Evolutionary conservation across 768 basidiomycete species (phyloP).

Genomic region (Auricularia heimuer): DNA sequence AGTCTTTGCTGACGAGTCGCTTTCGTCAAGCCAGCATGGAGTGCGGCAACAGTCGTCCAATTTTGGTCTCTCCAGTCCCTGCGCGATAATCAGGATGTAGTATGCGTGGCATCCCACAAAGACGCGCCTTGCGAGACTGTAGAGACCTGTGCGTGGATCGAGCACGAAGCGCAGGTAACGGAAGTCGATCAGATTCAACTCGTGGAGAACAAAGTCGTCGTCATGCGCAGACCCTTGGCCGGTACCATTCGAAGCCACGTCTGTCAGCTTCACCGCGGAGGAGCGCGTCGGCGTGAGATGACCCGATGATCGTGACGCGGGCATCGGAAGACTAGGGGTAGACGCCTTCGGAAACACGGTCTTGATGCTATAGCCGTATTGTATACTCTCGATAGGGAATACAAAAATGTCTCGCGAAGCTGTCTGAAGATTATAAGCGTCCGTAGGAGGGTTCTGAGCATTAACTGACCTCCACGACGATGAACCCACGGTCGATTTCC

Average conservation of each 20-base stretch:
- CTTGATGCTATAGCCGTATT: conserved; percentile 68
- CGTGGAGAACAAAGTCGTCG: conserved; percentile 30
- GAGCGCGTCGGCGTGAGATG: conserved; percentile 23
- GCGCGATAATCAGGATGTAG: not conserved
- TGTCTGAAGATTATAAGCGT: conserved; percentile 42
- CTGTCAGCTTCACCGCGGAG: not conserved
- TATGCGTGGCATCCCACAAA: not conserved
- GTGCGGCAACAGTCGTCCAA: conserved; percentile 52
- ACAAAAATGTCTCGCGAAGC: conserved; percentile 74
- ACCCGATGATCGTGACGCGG: conserved; percentile 15
- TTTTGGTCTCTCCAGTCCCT: conserved; percentile 87
- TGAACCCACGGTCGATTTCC: conserved; percentile 55
- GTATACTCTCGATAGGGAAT: conserved; percentile 55
- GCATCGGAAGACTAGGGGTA: not conserved
- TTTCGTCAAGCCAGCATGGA: conserved; percentile 55
- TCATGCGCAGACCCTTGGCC: conserved; percentile 10
- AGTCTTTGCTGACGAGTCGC: conserved; percentile 51
- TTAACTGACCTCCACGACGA: conserved; percentile 78
- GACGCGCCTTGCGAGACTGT: conserved; percentile 65
- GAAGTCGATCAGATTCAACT: conserved; percentile 72
- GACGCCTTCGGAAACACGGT: conserved; percentile 60
- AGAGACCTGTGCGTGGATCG: conserved; percentile 75
- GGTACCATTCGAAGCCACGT: not conserved
- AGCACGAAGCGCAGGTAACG: conserved; percentile 86
- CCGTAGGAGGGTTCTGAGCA: not conserved